Evolutionary conservation across 148 eudicot genomes (phyloP), one percentile per base, ranked within the genome.

Genomic region (Rhododendron mucronatum): DNA sequence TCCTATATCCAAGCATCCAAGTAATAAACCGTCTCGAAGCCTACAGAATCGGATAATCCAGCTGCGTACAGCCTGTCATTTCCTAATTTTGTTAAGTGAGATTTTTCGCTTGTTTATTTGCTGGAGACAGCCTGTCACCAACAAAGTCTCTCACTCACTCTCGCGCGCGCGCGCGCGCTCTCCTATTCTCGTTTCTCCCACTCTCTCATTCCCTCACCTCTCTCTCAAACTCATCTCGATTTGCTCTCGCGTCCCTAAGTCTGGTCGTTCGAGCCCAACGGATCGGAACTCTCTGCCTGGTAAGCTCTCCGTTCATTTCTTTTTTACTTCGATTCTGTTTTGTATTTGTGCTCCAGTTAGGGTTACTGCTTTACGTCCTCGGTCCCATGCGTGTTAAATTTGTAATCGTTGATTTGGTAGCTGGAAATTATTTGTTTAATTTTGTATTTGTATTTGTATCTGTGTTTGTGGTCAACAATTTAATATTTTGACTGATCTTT

Each of bases 71-170:
- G 89, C 81, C 86, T 84, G 86, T 87, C 86, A 78, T 84, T 84
- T 57, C 79, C 47, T 45, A 53, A 21, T 20, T 75, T 74, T 45
- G 13, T 37, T 57, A 1, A 33, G 12, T 30, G 30, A 30, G 18
- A 48, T 30, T 28, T 63, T 6, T 76, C n/a, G 51, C 63, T 74
- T 86, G 89, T 87, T 82, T 65, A 89, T 85, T 87, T 61, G 92
- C 92, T 91, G 92, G 92, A 88, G 88, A 91, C 92, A 91, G 92
- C 73, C 92, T 91, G 90, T 89, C 90, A 79, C 81, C 91, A 86
- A 86, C 90, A 84, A 87, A 90, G 90, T 82, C 80, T 30, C 83
- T 77, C 35, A 23, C 69, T 63, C 78, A 81, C 84, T 81, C 85
- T 26, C 85, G 75, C 80, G 51, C 30, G 30, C 30, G 30, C 78